These are phyloP conservation scores for Lolium perenne DNA, from an alignment of 176 grass and related monocot species.

Conservation along the genomic window DNA sequence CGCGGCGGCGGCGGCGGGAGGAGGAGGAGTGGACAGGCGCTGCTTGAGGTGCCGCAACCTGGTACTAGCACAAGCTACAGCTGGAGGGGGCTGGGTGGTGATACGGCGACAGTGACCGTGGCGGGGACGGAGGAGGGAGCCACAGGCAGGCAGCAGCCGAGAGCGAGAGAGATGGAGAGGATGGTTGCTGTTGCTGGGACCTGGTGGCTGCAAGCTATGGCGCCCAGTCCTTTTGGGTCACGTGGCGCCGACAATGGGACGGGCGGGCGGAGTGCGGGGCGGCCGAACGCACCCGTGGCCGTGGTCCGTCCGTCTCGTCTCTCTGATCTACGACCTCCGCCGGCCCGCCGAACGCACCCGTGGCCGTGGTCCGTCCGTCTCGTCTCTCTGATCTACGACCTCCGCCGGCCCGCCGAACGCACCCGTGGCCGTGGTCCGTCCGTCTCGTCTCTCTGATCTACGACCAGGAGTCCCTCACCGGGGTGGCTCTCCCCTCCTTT, in stretches of 20 bases:
- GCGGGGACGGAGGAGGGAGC: not conserved
- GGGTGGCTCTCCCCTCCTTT: not conserved
- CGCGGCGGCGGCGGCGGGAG: slow-evolving; percentile 13
- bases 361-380: not conserved
- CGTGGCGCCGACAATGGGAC: not conserved
- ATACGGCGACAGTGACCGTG: slow-evolving; percentile 22
- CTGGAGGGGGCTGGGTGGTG: not conserved
- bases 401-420: too few species aligned
- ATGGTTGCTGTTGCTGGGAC: not conserved
- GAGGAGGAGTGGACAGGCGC: not conserved
- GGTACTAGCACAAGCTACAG: not conserved
- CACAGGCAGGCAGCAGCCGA: not conserved
- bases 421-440: not conserved
- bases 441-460: not conserved
- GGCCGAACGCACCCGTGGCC: not conserved
- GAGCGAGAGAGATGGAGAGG: too few species aligned
- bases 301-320: not conserved
- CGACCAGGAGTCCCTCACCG: not conserved
- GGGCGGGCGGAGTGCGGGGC: not conserved
- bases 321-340: not conserved
- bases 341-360: not conserved
- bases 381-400: not conserved
- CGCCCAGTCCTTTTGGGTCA: slow-evolving; percentile 12
- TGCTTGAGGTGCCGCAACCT: not conserved
- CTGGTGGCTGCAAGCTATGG: not conserved